Conservation (phyloP, 352 stramenopile species). For the Phytophthora pinifolia region DNA sequence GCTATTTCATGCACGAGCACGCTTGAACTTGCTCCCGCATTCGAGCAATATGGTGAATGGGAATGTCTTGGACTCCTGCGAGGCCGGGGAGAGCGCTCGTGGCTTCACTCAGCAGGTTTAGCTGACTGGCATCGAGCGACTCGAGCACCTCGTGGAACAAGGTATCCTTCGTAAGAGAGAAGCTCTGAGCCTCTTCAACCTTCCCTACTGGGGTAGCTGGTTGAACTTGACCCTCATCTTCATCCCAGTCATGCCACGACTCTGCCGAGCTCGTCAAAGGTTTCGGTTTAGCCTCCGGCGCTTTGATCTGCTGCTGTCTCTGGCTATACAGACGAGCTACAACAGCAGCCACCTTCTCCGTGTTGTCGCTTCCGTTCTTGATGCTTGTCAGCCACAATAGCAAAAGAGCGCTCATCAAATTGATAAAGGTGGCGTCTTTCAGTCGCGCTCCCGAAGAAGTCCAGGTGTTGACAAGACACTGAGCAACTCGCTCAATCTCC, state of each 20-base stretch:
- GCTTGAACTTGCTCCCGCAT: conserved; percentile 28
- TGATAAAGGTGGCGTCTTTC: conserved; percentile 13
- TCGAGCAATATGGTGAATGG: conserved; percentile 10
- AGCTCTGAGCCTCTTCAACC: background rate
- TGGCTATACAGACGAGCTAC: conserved; percentile 19
- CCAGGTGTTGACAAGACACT: conserved; percentile 7
- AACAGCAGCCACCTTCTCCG: background rate
- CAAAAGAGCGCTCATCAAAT: conserved; percentile 26
- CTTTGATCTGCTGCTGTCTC: conserved; percentile 5
- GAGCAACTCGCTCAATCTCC: conserved; percentile 11
- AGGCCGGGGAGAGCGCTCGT: background rate
- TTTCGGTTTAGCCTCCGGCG: conserved; percentile 6
- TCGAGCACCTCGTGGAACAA: conserved; percentile 19
- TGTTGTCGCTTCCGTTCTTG: background rate
- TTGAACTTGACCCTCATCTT: conserved; percentile 28
- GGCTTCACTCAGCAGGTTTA: conserved; percentile 7
- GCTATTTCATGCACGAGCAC: background rate
- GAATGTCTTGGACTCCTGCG: background rate
- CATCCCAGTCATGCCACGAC: conserved; percentile 49
- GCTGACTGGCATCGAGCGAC: conserved; percentile 3
- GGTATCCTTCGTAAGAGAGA: background rate
- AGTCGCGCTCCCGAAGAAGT: background rate
- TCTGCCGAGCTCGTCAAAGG: conserved; percentile 1
- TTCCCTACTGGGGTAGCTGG: conserved; percentile 12
- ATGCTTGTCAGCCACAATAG: conserved; percentile 22